Base-by-base conservation (phyloP, 2,329 filamentous ascomycete species). In the Aspergillus sp. region DNA sequence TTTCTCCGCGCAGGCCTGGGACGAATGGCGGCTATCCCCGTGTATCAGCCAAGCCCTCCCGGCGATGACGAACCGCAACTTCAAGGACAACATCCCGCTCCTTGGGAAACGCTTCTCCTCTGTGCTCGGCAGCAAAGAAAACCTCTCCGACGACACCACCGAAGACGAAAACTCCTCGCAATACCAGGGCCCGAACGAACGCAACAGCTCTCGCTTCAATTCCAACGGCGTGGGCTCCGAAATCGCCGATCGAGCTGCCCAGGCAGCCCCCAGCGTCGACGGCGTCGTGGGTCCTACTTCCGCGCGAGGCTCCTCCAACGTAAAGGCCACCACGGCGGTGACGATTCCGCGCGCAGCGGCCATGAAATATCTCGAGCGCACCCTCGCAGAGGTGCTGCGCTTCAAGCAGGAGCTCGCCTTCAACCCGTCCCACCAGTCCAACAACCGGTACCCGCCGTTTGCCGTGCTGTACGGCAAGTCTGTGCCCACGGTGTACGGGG, bases 381-480 rank as follows among this genome's bases (percentile, higher is more conserved):
- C 86, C 0, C 83, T 97, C 0, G 76, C 82, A 14, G 83, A 87
- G 24, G 85, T 84, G 6, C 85, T 86, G 56, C 76, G 74, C 8
- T 97, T 96, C 79, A 92, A 94, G 56, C 72, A 82, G 55, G 87
- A 93, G 61, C 81, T 93, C 1, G 77, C 80, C 1, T 86, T 88
- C 71, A 75, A 76, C 1, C 75, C 84, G 0, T 60, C 70, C 1
- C 85, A 87, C 61, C 81, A 84, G 14, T 70, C 73, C 0, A 67
- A 77, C n/a, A 95, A 96, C 65, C 67, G 70, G 0, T 96, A 96
- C 64, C 92, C 92, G 2, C 92, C 93, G 0, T 77, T 89, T 11
- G 85, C 89, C 0, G 81, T 95, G 44, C 82, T 97, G 8, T 96
- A 95, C 72, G 88, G 89, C 51, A 96, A 95, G 69, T 85, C 84